Conservation (phyloP, 1,284 basidiomycete species). For the Irpex sp. region DNA sequence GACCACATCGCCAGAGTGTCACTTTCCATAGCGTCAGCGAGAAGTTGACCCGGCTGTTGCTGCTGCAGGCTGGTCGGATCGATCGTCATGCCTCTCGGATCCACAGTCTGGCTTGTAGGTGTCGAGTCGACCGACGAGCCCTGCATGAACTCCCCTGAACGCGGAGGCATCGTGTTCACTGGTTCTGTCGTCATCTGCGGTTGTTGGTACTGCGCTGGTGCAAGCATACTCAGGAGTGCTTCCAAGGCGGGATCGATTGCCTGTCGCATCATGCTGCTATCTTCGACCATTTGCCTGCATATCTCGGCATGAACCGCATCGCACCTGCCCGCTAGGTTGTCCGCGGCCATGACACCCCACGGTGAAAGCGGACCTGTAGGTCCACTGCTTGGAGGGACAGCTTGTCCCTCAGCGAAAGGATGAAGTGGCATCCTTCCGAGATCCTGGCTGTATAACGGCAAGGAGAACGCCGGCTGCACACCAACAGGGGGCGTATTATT, state of each 20-base stretch:
- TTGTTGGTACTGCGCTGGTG: conserved; percentile 1
- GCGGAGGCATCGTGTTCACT: not conserved
- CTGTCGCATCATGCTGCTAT: not conserved
- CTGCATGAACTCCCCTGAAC: not conserved
- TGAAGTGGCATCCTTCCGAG: conserved; percentile 6
- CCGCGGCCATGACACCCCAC: not conserved
- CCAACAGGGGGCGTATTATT: not conserved
- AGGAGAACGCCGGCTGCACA: not conserved
- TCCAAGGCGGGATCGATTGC: not conserved
- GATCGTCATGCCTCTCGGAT: not conserved
- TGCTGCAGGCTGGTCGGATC: not conserved
- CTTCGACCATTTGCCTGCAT: not conserved
- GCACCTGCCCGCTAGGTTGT: not conserved
- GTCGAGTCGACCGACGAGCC: not conserved
- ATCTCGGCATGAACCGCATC: not conserved
- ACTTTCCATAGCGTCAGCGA: conserved; percentile 1
- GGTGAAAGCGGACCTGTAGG: not conserved
- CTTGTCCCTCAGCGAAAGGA: not conserved
- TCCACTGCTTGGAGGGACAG: not conserved
- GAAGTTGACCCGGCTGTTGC: not conserved
- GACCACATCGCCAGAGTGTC: conserved; percentile 14
- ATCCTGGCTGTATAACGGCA: conserved; percentile 6
- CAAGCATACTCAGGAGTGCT: not conserved
- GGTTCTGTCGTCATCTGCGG: not conserved
- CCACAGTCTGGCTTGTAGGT: not conserved